phyloP scores from a whole-genome alignment of 345 rosid species.

The Luvunga scandens region DNA sequence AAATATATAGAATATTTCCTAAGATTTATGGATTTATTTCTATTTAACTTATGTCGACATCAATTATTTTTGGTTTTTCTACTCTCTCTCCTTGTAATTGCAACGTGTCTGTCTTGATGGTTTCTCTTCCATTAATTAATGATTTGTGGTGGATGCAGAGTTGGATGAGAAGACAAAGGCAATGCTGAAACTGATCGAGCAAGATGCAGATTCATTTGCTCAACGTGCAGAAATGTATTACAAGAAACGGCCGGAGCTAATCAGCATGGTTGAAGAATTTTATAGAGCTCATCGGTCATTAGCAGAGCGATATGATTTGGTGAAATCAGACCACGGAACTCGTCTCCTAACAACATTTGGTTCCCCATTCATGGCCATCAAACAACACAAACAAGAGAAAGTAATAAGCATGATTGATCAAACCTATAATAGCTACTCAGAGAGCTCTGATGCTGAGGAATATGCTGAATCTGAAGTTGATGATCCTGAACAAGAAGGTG shows the following conservation, averaged over 20 bases:
- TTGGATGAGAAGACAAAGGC: conserved; percentile 61
- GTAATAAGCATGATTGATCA: conserved; percentile 21
- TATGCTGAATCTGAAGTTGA: conserved; percentile 67
- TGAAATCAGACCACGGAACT: conserved; percentile 49
- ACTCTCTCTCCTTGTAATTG: neutral
- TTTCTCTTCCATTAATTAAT: neutral
- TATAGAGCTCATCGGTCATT: conserved; percentile 73
- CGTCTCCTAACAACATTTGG: conserved; percentile 42
- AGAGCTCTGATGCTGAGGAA: conserved; percentile 41
- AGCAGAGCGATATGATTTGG: conserved; percentile 64
- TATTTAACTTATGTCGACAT: neutral
- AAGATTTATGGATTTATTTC: neutral
- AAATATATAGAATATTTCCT: neutral
- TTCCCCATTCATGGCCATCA: conserved; percentile 41
- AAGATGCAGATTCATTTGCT: conserved; percentile 87
- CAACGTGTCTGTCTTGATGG: neutral
- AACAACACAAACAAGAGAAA: conserved; percentile 27
- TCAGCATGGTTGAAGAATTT: conserved; percentile 69
- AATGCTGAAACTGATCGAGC: conserved; percentile 71
- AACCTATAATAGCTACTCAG: conserved; percentile 41
- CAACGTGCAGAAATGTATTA: conserved; percentile 92
- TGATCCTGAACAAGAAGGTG: conserved; percentile 52
- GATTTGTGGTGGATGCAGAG: conserved; percentile 35
- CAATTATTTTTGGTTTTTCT: neutral
- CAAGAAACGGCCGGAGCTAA: conserved; percentile 77